Percentiles rank a stretch among this genome's conserved stretches.
These are phyloP conservation scores for Ambrosiella xylebori DNA, from an alignment of 2,329 filamentous ascomycete genomes.

Conservation along the genomic window DNA sequence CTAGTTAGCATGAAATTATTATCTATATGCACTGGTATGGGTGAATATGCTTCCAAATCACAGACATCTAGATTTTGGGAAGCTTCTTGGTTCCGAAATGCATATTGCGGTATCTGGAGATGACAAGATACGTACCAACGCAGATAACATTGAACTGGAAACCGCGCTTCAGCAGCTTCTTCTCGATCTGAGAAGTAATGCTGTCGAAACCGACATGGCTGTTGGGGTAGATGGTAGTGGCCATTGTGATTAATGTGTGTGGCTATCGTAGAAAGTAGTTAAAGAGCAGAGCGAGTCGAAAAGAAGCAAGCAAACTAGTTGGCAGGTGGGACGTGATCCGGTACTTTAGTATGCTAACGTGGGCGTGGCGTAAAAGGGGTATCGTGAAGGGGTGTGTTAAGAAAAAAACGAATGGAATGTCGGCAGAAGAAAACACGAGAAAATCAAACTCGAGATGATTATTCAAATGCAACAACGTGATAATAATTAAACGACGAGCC, in stretches of 20 bases:
- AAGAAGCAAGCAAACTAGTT: not conserved
- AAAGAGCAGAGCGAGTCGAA: conserved; percentile 15
- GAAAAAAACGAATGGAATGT: conserved; percentile 9
- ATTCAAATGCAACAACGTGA: conserved; percentile 6
- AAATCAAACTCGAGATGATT: not conserved
- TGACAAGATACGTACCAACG: conserved; percentile 55
- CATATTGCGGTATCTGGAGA: not conserved
- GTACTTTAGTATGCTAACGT: conserved; percentile 3
- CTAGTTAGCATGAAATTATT: not conserved
- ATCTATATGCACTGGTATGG: not conserved
- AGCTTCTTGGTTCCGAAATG: not conserved
- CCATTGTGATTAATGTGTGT: conserved; percentile 27
- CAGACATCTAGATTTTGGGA: not conserved
- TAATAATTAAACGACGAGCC: conserved; percentile 2
- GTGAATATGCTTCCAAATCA: too few species aligned
- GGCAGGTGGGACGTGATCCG: not conserved
- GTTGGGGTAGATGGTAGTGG: conserved; percentile 62
- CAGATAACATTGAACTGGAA: conserved; percentile 99
- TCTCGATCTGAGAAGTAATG: conserved; percentile 98
- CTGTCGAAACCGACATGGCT: conserved; percentile 99
- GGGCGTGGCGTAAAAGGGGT: conserved; percentile 13
- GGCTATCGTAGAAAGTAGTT: conserved; percentile 18
- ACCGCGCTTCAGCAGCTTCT: conserved; percentile 97
- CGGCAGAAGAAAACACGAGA: conserved; percentile 5
- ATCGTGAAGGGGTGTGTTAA: conserved; percentile 8